A percentile compares a stretch with the other conserved stretches of the same genome.
phyloP scores from a whole-genome alignment of 192 early-diverging fungal genomes.

The Lunasporangiospora selenospora region DNA sequence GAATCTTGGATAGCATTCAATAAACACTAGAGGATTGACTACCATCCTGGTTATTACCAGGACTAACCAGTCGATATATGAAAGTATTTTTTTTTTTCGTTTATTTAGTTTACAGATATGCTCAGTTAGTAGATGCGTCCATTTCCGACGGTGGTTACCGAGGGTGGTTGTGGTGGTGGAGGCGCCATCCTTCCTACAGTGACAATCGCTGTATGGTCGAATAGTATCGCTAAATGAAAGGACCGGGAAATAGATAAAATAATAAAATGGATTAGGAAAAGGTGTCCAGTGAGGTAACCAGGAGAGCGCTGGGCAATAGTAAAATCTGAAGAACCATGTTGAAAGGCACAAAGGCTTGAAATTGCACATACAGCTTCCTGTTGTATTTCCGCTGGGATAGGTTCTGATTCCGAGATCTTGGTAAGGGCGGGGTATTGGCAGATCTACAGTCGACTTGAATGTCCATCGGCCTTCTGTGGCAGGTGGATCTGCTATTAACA shows the following conservation, averaged over 20 bases:
- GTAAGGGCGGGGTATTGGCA: constrained; percentile 13
- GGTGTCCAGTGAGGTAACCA: too few species aligned
- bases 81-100: neutral
- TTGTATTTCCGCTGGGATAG: constrained; percentile 22
- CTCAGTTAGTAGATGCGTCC: neutral
- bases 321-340: neutral
- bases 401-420: neutral
- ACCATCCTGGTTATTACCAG: too few species aligned
- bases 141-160: too few species aligned
- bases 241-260: neutral
- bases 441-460: constrained; percentile 23
- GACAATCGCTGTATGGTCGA: constrained; percentile 11
- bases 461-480: constrained; percentile 42
- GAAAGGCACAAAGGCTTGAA: neutral
- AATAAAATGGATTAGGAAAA: neutral
- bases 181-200: constrained; percentile 13
- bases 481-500: constrained; percentile 15
- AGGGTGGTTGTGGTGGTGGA: constrained; percentile 20
- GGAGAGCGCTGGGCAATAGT: neutral
- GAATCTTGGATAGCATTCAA: neutral
- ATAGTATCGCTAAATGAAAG: neutral
- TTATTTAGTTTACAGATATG: neutral
- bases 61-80: too few species aligned
- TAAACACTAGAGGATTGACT: neutral
- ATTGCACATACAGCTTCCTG: constrained; percentile 19